These are phyloP conservation scores for Aspergillus indologenus DNA, from an alignment of 495 filamentous ascomycete genomes.

Conservation along the genomic window DNA sequence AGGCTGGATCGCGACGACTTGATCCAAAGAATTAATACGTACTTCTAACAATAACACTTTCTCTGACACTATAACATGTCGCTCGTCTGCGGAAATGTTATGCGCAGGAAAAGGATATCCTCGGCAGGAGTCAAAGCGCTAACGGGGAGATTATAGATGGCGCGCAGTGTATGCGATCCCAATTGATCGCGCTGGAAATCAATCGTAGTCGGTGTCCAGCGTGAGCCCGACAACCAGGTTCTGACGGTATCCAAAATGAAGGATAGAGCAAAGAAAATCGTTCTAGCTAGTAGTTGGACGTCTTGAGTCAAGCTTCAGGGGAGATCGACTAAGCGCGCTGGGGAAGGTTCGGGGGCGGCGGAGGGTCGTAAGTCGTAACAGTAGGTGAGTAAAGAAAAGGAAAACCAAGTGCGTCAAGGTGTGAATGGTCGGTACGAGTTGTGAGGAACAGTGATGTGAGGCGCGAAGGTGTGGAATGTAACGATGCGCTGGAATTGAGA, in stretches of 20 bases:
- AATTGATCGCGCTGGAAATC: constrained; percentile 10
- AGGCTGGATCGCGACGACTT: not conserved
- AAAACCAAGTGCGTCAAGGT: constrained; percentile 27
- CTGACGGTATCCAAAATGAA: not conserved
- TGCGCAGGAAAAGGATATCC: not conserved
- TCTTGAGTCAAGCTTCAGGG: constrained; percentile 10
- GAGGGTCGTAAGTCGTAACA: constrained; percentile 41
- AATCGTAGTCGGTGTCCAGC: not conserved
- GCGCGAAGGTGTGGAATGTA: constrained; percentile 10
- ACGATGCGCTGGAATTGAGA: constrained; percentile 10
- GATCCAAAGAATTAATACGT: not conserved
- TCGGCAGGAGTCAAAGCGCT: constrained; percentile 1
- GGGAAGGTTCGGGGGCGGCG: constrained; percentile 30
- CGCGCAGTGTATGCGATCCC: constrained; percentile 1
- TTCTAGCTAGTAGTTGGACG: constrained; percentile 18
- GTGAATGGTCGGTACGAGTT: constrained; percentile 26
- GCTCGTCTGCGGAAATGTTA: constrained; percentile 8
- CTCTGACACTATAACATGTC: constrained; percentile 31
- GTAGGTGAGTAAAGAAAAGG: constrained; percentile 26
- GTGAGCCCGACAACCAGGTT: constrained; percentile 8
- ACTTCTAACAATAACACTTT: constrained; percentile 13
- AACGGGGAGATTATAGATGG: constrained; percentile 4
- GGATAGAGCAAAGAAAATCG: constrained; percentile 15
- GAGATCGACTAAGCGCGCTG: constrained; percentile 24
- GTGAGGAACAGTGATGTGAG: constrained; percentile 23